Conservation (phyloP, 352 stramenopile genomes). For the Phytophthora aleatoria region DNA sequence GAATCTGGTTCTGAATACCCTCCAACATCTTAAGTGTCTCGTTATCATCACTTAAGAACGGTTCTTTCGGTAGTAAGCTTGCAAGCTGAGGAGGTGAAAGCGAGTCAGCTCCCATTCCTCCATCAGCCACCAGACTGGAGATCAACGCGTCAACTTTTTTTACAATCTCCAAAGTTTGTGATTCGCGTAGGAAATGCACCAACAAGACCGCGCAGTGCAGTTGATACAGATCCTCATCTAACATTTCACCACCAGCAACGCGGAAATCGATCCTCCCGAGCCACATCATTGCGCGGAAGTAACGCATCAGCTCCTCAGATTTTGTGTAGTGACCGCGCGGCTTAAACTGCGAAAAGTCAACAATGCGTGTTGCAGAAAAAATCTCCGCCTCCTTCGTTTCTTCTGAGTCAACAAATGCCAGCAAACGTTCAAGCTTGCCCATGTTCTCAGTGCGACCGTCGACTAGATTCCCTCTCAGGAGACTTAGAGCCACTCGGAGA, state of each 20-base stretch:
- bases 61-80: not conserved
- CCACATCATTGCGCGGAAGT: constrained; percentile 34
- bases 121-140: constrained; percentile 25
- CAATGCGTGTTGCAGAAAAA: constrained; percentile 3
- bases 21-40: not conserved
- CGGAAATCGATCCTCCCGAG: constrained; percentile 34
- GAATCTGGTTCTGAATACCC: constrained; percentile 17
- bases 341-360: too few relatives aligned
- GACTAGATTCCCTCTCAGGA: constrained; percentile 10
- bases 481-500: constrained; percentile 17
- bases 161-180: constrained; percentile 8
- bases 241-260: constrained; percentile 18
- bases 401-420: not conserved
- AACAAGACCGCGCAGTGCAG: constrained; percentile 27
- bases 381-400: constrained; percentile 1
- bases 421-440: too few relatives aligned
- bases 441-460: not conserved
- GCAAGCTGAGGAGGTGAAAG: constrained; percentile 15
- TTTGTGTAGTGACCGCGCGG: not conserved
- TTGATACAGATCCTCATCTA: constrained; percentile 19
- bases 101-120: constrained; percentile 23
- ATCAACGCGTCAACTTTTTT: constrained; percentile 15
- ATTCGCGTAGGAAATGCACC: constrained; percentile 15
- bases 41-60: not conserved
- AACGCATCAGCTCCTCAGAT: constrained; percentile 16